Conservation (phyloP, 2,329 filamentous ascomycete species). For the Ploettnerulaceae sp. region DNA sequence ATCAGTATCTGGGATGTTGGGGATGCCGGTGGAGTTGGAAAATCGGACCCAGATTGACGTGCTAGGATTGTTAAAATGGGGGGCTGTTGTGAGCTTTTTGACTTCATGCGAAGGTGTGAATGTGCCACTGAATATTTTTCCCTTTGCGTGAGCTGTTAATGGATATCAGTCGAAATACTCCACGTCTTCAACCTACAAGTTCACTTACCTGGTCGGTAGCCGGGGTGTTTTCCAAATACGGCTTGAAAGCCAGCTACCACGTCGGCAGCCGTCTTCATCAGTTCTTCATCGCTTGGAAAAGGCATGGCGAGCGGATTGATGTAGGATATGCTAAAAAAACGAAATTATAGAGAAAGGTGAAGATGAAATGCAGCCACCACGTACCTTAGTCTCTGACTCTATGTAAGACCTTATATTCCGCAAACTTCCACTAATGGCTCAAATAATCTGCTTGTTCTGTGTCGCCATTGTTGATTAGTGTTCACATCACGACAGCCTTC, state of each 20-base stretch:
- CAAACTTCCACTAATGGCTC: too few relatives aligned
- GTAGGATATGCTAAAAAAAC: too few relatives aligned
- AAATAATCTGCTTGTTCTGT: neutral
- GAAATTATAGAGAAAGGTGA: too few relatives aligned
- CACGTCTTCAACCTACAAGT: neutral
- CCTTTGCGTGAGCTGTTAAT: slow-evolving; percentile 46
- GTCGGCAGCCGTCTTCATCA: slow-evolving; percentile 36
- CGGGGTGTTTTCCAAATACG: slow-evolving; percentile 39
- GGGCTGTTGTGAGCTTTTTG: slow-evolving; percentile 41
- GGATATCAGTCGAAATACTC: neutral
- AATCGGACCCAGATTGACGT: slow-evolving; percentile 45
- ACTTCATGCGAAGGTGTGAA: slow-evolving; percentile 46
- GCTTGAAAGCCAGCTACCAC: slow-evolving; percentile 37
- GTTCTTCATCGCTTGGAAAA: slow-evolving; percentile 39
- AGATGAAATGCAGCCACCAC: too few relatives aligned
- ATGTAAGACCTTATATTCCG: too few relatives aligned
- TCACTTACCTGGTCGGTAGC: slow-evolving; percentile 37
- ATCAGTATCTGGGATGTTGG: slow-evolving; percentile 45
- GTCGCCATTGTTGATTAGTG: neutral
- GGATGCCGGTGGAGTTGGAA: slow-evolving; percentile 47
- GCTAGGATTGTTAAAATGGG: slow-evolving; percentile 42
- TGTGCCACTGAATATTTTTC: slow-evolving; percentile 45
- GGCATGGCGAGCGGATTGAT: too few relatives aligned
- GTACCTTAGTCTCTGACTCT: too few relatives aligned
- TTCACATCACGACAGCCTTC: neutral